Conservation (phyloP, 139 green algal genomes). For the Chlamydomonas sphaeroides region DNA sequence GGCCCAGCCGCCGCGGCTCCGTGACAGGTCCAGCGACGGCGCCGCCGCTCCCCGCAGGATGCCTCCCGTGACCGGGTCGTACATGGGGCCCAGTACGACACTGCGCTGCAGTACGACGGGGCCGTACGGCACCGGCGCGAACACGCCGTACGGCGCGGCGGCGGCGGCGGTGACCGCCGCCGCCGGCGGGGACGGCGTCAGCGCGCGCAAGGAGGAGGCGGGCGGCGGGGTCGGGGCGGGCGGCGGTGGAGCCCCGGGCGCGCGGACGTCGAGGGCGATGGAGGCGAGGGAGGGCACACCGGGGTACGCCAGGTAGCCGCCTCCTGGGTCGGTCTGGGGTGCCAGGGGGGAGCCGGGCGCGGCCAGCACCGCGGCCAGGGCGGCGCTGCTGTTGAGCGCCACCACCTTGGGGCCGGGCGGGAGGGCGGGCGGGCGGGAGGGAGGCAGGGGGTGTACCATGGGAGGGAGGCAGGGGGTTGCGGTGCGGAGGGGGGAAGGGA, state of each 20-base stretch:
- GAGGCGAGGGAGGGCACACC: neutral
- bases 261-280: too few relatives aligned
- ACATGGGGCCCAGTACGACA: neutral
- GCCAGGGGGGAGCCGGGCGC: neutral
- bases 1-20: neutral
- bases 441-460: too few relatives aligned
- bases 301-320: neutral
- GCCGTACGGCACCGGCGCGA: slow-evolving; percentile 17
- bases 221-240: neutral
- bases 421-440: neutral
- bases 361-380: slow-evolving; percentile 1
- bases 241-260: too few relatives aligned
- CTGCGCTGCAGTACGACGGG: slow-evolving; percentile 8
- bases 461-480: too few relatives aligned
- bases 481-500: too few relatives aligned
- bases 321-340: neutral
- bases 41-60: too few relatives aligned
- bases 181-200: too few relatives aligned
- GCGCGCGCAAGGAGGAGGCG: too few relatives aligned
- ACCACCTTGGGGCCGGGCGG: neutral
- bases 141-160: too few relatives aligned
- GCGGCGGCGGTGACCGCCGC: neutral
- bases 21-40: neutral
- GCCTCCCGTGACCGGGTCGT: neutral
- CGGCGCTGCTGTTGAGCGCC: neutral